phyloP scores from a whole-genome alignment of 2,329 filamentous ascomycete species.

The Elsinoe batatas region DNA sequence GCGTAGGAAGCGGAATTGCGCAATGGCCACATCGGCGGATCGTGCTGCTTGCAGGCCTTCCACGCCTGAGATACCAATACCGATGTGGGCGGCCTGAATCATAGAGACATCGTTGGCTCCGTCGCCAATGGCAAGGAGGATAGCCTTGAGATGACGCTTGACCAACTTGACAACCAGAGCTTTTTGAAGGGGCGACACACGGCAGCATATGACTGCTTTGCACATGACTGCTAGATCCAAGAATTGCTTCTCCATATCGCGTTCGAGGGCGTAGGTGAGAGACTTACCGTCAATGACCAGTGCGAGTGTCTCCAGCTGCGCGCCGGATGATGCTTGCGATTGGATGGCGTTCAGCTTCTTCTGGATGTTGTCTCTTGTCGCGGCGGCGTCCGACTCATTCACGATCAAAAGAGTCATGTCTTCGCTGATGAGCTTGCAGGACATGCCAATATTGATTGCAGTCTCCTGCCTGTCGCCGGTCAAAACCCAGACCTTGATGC shows the following conservation, averaged over 20 bases:
- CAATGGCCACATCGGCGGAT: conserved; percentile 91
- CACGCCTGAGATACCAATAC: conserved; percentile 91
- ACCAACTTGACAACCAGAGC: conserved; percentile 96
- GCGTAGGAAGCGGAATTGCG: conserved; percentile 86
- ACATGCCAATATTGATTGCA: conserved; percentile 99
- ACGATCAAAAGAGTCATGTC: conserved; percentile 97
- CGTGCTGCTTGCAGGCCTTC: conserved; percentile 95
- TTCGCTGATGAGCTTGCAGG: conserved; percentile 94
- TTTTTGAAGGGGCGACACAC: conserved; percentile 94
- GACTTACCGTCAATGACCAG: conserved; percentile 95
- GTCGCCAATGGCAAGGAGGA: conserved; percentile 91
- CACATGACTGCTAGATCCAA: conserved; percentile 88
- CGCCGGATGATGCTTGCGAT: conserved; percentile 65
- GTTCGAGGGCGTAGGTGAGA: conserved; percentile 83
- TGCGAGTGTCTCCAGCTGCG: conserved; percentile 78
- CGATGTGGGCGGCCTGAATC: conserved; percentile 98
- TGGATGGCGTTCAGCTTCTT: conserved; percentile 90
- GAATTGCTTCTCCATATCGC: conserved; percentile 86
- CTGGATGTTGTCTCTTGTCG: conserved; percentile 76
- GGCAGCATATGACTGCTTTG: conserved; percentile 96
- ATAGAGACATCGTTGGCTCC: conserved; percentile 99
- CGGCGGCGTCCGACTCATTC: conserved; percentile 74
- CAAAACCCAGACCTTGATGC: conserved; percentile 97
- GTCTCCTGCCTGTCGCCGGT: conserved; percentile 97
- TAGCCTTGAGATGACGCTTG: conserved; percentile 84